Conservation (phyloP, 345 rosid species). For the Eucalyptus pauciflora region DNA sequence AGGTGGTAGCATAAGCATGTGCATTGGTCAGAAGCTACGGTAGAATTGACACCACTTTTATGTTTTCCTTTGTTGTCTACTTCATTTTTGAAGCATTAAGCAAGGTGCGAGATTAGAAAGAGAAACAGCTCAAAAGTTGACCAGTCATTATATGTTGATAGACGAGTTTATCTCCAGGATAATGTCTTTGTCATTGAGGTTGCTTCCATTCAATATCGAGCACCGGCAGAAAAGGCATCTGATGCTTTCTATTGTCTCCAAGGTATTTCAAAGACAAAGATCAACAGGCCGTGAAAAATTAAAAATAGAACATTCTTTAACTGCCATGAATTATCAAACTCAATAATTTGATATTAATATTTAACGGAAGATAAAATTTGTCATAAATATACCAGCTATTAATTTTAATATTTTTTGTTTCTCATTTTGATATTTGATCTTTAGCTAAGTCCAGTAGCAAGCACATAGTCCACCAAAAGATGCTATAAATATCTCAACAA, state of each 20-base stretch:
- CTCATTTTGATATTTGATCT: too few relatives aligned
- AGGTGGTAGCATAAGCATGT: background rate
- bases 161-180: constrained; percentile 3
- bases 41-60: background rate
- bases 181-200: constrained; percentile 34
- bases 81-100: background rate
- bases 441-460: too few relatives aligned
- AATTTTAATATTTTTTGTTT: too few relatives aligned
- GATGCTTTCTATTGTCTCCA: constrained; percentile 13
- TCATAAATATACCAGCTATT: too few relatives aligned
- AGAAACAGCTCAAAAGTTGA: background rate
- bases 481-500: too few relatives aligned
- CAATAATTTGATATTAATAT: too few relatives aligned
- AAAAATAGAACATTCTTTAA: too few relatives aligned
- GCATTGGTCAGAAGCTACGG: background rate
- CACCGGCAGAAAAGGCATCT: constrained; percentile 17
- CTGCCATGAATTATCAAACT: too few relatives aligned
- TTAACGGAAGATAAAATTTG: too few relatives aligned
- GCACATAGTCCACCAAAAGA: too few relatives aligned
- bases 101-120: background rate
- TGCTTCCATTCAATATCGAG: constrained; percentile 32
- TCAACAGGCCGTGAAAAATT: too few relatives aligned
- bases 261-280: too few relatives aligned
- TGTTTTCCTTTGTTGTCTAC: background rate
- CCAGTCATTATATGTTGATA: background rate